phyloP scores from a whole-genome alignment of 2,329 filamentous ascomycete species.

The Erysiphe neolycopersici region DNA sequence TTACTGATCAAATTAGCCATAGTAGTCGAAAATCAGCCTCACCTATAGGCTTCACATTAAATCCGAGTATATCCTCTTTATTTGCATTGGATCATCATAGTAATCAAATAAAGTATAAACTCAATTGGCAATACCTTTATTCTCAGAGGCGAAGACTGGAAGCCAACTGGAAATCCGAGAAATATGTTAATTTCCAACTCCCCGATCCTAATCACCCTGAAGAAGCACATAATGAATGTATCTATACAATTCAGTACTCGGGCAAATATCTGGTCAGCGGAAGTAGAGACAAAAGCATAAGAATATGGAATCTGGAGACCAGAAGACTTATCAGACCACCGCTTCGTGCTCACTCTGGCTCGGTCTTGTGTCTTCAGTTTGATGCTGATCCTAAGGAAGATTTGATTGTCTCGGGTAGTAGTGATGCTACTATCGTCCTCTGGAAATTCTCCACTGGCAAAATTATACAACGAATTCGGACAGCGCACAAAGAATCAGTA shows the following conservation, averaged over 20 bases:
- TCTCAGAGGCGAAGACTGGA: slow-evolving; percentile 65
- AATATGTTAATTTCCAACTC: slow-evolving; percentile 65
- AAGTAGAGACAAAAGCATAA: slow-evolving; percentile 64
- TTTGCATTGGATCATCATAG: slow-evolving; percentile 23
- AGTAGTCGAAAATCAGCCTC: slow-evolving; percentile 1
- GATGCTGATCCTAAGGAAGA: slow-evolving; percentile 72
- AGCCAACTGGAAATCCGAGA: slow-evolving; percentile 70
- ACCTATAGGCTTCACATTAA: slow-evolving; percentile 1
- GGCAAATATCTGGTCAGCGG: slow-evolving; percentile 74
- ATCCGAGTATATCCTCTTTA: slow-evolving; percentile 9
- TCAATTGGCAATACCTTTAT: slow-evolving; percentile 90
- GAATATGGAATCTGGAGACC: slow-evolving; percentile 73
- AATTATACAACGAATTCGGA: slow-evolving; percentile 45
- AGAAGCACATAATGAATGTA: slow-evolving; percentile 75
- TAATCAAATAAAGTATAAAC: slow-evolving; percentile 22
- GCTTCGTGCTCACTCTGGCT: slow-evolving; percentile 51
- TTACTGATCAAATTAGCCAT: background rate
- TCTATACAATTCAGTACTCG: slow-evolving; percentile 83
- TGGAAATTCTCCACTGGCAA: slow-evolving; percentile 86
- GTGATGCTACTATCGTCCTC: slow-evolving; percentile 69
- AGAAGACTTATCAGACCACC: slow-evolving; percentile 51
- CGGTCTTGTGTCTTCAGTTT: slow-evolving; percentile 85
- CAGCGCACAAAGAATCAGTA: slow-evolving; percentile 72
- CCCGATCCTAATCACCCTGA: slow-evolving; percentile 56
- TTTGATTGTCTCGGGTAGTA: slow-evolving; percentile 83